phyloP scores from a whole-genome alignment of 257 asterid species.

The Lycium barbarum region DNA sequence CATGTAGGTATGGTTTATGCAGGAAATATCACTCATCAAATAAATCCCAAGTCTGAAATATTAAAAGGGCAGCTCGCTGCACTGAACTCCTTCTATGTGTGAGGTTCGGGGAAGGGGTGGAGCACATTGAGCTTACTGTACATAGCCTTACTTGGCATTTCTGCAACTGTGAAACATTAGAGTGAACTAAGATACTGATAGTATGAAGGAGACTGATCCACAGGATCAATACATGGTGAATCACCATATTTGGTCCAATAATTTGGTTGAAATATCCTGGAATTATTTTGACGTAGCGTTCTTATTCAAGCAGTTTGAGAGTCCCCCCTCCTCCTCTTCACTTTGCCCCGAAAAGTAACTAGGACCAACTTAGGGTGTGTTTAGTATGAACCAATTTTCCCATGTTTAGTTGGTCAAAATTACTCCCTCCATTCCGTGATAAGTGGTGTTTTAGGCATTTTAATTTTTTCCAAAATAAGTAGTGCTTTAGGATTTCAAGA shows the following conservation, averaged over 20 bases:
- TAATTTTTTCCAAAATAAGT: too few relatives aligned
- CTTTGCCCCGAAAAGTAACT: neutral
- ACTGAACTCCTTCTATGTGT: neutral
- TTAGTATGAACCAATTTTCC: too few relatives aligned
- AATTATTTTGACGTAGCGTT: neutral
- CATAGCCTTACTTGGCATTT: neutral
- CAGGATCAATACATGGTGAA: neutral
- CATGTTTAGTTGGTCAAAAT: too few relatives aligned
- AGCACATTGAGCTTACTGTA: neutral
- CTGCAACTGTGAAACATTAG: neutral
- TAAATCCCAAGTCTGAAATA: neutral
- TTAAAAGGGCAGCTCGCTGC: neutral
- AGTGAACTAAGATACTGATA: neutral
- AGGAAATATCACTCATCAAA: neutral
- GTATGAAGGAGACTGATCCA: neutral
- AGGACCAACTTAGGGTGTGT: neutral
- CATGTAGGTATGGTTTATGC: neutral
- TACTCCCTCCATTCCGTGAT: too few relatives aligned
- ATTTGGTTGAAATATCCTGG: constrained; percentile 4
- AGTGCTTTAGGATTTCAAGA: too few relatives aligned
- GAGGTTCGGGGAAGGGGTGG: neutral
- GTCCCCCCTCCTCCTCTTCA: neutral
- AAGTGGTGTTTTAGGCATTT: too few relatives aligned
- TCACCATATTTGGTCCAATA: neutral
- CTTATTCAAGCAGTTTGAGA: neutral